Conservation (phyloP, 163 green algal species). For the Scenedesmus sp. region DNA sequence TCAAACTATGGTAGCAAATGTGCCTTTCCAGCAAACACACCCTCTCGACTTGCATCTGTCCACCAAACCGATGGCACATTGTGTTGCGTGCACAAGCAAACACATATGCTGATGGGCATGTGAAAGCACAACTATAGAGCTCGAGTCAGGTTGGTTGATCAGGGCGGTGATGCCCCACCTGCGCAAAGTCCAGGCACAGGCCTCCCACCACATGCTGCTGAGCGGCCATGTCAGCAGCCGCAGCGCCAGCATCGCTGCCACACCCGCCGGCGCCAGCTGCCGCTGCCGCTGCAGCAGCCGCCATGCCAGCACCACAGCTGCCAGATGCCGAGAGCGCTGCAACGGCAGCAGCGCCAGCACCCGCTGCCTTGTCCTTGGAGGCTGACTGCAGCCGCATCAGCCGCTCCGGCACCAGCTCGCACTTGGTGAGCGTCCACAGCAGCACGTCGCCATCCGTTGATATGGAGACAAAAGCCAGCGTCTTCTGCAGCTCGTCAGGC, state of each 20-base stretch:
- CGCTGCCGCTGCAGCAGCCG: slow-evolving; percentile 2
- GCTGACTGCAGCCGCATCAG: slow-evolving; percentile 64
- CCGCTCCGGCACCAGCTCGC: slow-evolving; percentile 80
- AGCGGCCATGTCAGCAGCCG: not conserved
- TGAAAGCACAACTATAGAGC: too few relatives aligned
- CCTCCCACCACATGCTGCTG: slow-evolving; percentile 39
- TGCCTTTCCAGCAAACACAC: not conserved
- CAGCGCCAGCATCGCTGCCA: not conserved
- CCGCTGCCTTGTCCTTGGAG: slow-evolving; percentile 30
- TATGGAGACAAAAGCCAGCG: slow-evolving; percentile 86
- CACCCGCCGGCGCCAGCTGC: slow-evolving; percentile 13
- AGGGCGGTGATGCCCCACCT: slow-evolving; percentile 56
- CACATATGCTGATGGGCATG: too few relatives aligned
- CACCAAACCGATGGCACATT: too few relatives aligned
- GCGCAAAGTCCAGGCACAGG: slow-evolving; percentile 76
- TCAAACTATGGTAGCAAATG: not conserved
- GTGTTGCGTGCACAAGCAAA: too few relatives aligned
- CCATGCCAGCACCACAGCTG: not conserved
- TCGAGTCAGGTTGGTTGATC: too few relatives aligned
- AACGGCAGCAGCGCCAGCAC: slow-evolving; percentile 25
- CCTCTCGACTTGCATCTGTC: too few relatives aligned
- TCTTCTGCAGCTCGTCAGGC: slow-evolving; percentile 84
- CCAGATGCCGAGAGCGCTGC: slow-evolving; percentile 19
- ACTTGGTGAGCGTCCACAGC: slow-evolving; percentile 91
- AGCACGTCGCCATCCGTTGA: slow-evolving; percentile 87